A percentile compares a stretch with the other conserved stretches of the same genome.
Evolutionary conservation across 495 filamentous ascomycete genomes (phyloP).

Genomic region (Penicillium bovifimosum): DNA sequence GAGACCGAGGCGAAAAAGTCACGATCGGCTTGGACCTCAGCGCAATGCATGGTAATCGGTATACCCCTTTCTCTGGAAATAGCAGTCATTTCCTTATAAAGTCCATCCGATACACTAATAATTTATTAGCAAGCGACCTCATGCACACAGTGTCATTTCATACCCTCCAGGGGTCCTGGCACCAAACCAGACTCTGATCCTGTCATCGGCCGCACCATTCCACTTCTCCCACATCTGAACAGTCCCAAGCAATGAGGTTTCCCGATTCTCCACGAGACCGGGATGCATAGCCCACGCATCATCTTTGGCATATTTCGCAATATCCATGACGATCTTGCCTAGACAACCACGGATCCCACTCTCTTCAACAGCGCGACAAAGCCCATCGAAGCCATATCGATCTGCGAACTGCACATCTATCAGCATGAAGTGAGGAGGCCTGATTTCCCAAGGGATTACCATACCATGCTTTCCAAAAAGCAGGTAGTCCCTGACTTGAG

Average conservation of each 20-base stretch:
- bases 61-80: conserved; percentile 39
- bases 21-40: conserved; percentile 35
- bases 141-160: background rate
- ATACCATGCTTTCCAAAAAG: conserved; percentile 47
- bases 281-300: conserved; percentile 48
- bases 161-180: conserved; percentile 47
- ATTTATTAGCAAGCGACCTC: background rate
- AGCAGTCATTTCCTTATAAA: conserved; percentile 43
- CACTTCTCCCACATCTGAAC: conserved; percentile 45
- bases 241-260: conserved; percentile 39
- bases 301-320: conserved; percentile 38
- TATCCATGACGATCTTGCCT: conserved; percentile 38
- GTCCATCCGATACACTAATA: conserved; percentile 35
- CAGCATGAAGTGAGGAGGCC: background rate
- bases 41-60: conserved; percentile 40
- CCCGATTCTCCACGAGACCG: conserved; percentile 40
- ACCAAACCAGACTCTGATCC: conserved; percentile 49
- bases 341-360: conserved; percentile 46
- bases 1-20: conserved; percentile 36
- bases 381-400: conserved; percentile 42
- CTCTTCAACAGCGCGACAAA: conserved; percentile 42
- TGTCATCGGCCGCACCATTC: conserved; percentile 41
- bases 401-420: conserved; percentile 35
- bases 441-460: background rate
- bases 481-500: conserved; percentile 47